Conservation (phyloP, 352 stramenopile species). For the Hyphochytrium catenoides region DNA sequence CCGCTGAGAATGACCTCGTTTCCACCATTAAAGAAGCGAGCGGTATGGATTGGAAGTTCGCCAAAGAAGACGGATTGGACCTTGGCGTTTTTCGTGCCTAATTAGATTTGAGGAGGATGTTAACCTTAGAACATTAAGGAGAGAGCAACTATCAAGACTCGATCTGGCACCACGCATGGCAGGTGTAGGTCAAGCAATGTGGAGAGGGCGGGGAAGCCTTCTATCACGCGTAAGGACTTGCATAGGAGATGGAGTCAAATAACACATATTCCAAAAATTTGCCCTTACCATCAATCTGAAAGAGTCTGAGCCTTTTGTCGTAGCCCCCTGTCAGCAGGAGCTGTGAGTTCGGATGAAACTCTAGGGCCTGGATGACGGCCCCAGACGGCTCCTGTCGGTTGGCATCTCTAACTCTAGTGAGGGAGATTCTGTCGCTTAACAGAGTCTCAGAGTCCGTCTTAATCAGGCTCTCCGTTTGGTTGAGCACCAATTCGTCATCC, state of each 20-base stretch:
- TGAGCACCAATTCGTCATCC: constrained; percentile 17
- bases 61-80: constrained; percentile 67
- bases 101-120: too few species aligned
- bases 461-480: constrained; percentile 25
- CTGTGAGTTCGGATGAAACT: constrained; percentile 66
- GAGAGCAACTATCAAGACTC: too few species aligned
- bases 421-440: constrained; percentile 26
- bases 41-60: constrained; percentile 61
- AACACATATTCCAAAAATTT: too few species aligned
- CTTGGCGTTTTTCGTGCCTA: constrained; percentile 53
- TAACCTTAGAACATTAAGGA: too few species aligned
- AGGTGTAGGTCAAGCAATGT: too few species aligned
- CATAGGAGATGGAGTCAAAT: too few species aligned
- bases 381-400: constrained; percentile 64
- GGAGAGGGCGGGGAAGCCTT: too few species aligned
- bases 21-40: constrained; percentile 49
- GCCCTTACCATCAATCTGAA: constrained; percentile 59
- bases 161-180: too few species aligned
- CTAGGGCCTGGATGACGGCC: constrained; percentile 53
- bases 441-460: constrained; percentile 23
- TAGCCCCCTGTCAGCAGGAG: constrained; percentile 63
- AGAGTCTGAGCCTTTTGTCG: constrained; percentile 77
- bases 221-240: too few species aligned
- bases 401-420: constrained; percentile 61
- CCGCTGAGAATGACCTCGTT: constrained; percentile 69